Evolutionary conservation across 129 eudicot species (phyloP), one percentile per base, ranked within the genome.

Genomic region (Chrysanthemum lavandulifolium): DNA sequence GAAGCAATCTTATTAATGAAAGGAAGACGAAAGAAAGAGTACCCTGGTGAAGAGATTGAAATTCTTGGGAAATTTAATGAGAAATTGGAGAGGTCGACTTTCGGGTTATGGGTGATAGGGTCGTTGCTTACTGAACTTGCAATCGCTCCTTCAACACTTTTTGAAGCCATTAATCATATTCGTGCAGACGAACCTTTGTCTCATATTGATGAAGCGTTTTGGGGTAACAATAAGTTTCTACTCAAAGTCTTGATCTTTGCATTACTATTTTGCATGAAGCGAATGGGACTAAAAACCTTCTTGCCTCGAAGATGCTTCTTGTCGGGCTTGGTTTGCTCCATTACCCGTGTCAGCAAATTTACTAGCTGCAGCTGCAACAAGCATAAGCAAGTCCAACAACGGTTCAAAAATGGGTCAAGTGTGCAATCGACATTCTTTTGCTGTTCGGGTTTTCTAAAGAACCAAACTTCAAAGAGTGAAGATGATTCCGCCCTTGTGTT

Each of bases 271-370:
- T 92, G 85, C 83, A 88, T 47, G 88, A 88, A 81, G 78, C 80
- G 5, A 83, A 62, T 0, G 88, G 80, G 55, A 80, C 69, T 3
- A 69, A 81, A 49, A 87, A 89, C 58, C 74, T 76, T 43, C 79
- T 87, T 1, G 89, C 96, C 65, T 78, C 83, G 6, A 87, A 87
- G 63, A 89, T 89, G 94, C 88, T 92, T 76, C 85, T 82, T 6
- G 96, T 87, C 12, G 98, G 96, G 88, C 91, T 23, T 92, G 98
- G 98, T 82, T 92, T 58, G 91, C 98, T 8, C 91, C 96, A 10
- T 62, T 88, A 55, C 95, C 96, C 8, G 75, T 92, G 71, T 84
- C 92, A 43, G 88, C 86, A 14, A 82, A 57, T 74, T 72, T 92
- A 68, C 85, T 92, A 43, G 92, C 95, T 2, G 78, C 88, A 0